These are phyloP conservation scores for Exsudoporus frostii DNA, from an alignment of 768 basidiomycete species.

Conservation along the genomic window DNA sequence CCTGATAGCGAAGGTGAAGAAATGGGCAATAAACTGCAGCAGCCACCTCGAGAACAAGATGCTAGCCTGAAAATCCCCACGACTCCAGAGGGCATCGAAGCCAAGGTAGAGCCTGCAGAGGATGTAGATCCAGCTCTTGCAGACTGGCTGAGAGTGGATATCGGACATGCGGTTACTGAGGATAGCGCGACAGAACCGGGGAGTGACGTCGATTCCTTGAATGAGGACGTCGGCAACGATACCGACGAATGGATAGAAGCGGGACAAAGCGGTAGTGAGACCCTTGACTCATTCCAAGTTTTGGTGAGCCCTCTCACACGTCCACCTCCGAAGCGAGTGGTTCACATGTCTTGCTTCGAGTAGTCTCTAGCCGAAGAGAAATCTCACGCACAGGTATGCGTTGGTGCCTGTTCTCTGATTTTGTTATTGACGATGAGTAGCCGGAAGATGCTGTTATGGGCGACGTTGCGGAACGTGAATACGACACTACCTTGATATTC, in stretches of 20 bases:
- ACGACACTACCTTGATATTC: constrained; percentile 79
- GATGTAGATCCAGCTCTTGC: constrained; percentile 48
- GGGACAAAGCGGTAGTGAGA: constrained; percentile 17
- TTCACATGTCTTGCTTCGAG: neutral
- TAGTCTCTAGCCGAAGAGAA: constrained; percentile 14
- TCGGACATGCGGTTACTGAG: constrained; percentile 26
- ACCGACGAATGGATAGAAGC: constrained; percentile 41
- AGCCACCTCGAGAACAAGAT: constrained; percentile 18
- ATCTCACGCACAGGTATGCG: constrained; percentile 5
- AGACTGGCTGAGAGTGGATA: constrained; percentile 61
- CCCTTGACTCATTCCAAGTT: constrained; percentile 19
- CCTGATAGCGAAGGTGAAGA: constrained; percentile 35
- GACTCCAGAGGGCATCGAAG: constrained; percentile 1
- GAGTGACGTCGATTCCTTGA: constrained; percentile 68
- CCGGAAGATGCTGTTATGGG: constrained; percentile 59
- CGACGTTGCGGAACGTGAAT: constrained; percentile 69
- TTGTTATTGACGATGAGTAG: constrained; percentile 4
- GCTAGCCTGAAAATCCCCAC: neutral
- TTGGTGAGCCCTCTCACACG: constrained; percentile 1
- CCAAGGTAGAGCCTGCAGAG: constrained; percentile 29
- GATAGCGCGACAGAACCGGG: constrained; percentile 48
- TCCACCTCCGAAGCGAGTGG: neutral
- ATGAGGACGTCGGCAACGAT: constrained; percentile 48
- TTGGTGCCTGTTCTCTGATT: neutral
- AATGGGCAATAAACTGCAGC: constrained; percentile 9